These are phyloP conservation scores for Phaeosphaeriaceae sp. DNA, from an alignment of 2,329 filamentous ascomycete species.

Conservation along the genomic window DNA sequence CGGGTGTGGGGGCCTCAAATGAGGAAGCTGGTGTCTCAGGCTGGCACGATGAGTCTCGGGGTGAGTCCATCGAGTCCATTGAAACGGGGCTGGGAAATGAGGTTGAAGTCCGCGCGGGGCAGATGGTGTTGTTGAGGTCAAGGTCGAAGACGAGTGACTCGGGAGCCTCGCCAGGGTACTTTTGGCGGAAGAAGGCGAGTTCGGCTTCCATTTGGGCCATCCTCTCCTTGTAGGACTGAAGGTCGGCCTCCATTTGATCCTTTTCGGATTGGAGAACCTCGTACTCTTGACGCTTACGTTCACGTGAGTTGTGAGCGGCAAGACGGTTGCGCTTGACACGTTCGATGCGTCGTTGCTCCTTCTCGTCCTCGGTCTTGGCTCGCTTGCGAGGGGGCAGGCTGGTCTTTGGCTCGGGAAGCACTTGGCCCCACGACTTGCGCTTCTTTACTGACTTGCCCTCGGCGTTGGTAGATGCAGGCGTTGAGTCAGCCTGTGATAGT, in stretches of 20 bases:
- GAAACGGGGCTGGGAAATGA: conserved; percentile 46
- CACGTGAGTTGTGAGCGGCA: conserved; percentile 93
- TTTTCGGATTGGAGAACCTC: conserved; percentile 78
- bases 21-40: conserved; percentile 49
- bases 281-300: conserved; percentile 89
- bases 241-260: conserved; percentile 67
- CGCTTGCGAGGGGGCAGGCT: conserved; percentile 95
- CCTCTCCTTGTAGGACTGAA: conserved; percentile 60
- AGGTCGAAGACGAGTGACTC: conserved; percentile 26
- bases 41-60: conserved; percentile 45
- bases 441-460: conserved; percentile 76
- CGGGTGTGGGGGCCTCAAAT: conserved; percentile 53
- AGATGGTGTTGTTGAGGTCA: conserved; percentile 39
- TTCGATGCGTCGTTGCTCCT: conserved; percentile 96
- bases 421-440: conserved; percentile 98
- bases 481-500: conserved; percentile 23
- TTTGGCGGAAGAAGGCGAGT: conserved; percentile 47
- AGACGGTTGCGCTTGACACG: conserved; percentile 95
- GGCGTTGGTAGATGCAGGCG: conserved; percentile 28
- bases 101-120: conserved; percentile 42
- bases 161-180: conserved; percentile 39
- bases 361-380: conserved; percentile 98
- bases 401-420: conserved; percentile 94
- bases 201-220: conserved; percentile 59
- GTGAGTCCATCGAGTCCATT: conserved; percentile 49